These are phyloP conservation scores for Albophoma yamanashiensis DNA, from an alignment of 2,329 filamentous ascomycete genomes.

Conservation along the genomic window DNA sequence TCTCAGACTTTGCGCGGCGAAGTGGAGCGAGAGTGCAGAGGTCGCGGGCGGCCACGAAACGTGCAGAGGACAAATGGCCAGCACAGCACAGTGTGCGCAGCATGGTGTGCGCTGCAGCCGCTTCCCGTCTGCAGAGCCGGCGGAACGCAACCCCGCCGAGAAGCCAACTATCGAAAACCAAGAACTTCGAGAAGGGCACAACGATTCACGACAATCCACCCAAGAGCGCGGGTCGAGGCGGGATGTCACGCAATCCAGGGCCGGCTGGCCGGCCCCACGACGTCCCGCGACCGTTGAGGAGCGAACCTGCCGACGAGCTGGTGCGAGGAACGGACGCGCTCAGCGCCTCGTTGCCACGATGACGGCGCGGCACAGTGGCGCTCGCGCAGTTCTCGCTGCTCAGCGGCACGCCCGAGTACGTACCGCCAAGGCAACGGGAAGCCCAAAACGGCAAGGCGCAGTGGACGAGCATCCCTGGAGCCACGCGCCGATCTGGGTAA, in stretches of 20 bases:
- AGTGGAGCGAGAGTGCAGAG: not conserved
- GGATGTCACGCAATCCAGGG: not conserved
- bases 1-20: not conserved
- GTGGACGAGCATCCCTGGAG: constrained; percentile 21
- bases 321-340: not conserved
- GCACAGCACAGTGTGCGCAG: too few relatives aligned
- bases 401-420: too few relatives aligned
- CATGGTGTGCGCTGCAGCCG: not conserved
- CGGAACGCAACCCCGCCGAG: not conserved
- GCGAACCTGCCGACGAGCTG: not conserved
- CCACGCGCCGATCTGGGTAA: constrained; percentile 24
- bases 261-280: too few relatives aligned
- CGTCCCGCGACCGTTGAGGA: not conserved
- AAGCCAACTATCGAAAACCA: not conserved
- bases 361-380: not conserved
- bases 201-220: not conserved
- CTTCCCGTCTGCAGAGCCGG: not conserved
- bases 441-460: constrained; percentile 14
- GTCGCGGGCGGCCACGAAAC: not conserved
- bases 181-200: not conserved
- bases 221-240: not conserved
- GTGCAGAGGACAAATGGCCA: not conserved
- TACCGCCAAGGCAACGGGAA: not conserved
- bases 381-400: not conserved
- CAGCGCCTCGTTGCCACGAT: not conserved